phyloP scores from a whole-genome alignment of 805 yeast genomes.

The Kodamaea kakaduensis region DNA sequence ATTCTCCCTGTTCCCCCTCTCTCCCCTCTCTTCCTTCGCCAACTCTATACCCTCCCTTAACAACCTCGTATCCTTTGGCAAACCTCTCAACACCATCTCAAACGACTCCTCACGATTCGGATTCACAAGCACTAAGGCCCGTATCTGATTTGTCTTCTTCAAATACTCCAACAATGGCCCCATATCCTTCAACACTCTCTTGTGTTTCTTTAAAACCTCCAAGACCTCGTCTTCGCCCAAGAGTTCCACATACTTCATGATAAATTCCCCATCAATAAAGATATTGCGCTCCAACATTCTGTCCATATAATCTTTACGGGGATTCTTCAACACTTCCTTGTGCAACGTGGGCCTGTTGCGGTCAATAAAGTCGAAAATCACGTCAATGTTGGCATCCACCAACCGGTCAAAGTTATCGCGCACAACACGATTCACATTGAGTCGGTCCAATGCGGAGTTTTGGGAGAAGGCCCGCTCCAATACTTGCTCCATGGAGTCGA shows the following conservation, averaged over 20 bases:
- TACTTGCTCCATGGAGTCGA: slow-evolving; percentile 7
- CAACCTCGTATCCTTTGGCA: slow-evolving; percentile 1
- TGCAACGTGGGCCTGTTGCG: slow-evolving; percentile 39
- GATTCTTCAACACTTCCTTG: slow-evolving; percentile 24
- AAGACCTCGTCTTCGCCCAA: slow-evolving; percentile 15
- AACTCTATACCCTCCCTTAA: slow-evolving; percentile 26
- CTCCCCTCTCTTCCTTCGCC: slow-evolving; percentile 16
- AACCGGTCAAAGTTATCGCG: slow-evolving; percentile 23
- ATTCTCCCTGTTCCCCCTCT: too few species aligned
- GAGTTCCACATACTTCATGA: not conserved
- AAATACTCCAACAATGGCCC: too few species aligned
- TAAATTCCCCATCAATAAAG: not conserved
- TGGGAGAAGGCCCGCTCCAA: slow-evolving; percentile 16
- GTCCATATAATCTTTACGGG: slow-evolving; percentile 6
- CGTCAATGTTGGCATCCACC: slow-evolving; percentile 25
- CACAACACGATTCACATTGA: slow-evolving; percentile 21
- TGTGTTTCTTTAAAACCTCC: slow-evolving; percentile 25
- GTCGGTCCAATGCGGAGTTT: slow-evolving; percentile 20
- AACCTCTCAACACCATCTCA: slow-evolving; percentile 1
- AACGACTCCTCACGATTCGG: not conserved
- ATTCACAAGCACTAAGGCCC: slow-evolving; percentile 24
- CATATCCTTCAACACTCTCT: slow-evolving; percentile 15
- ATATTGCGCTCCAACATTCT: not conserved
- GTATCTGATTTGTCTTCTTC: too few species aligned
- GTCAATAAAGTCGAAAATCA: slow-evolving; percentile 35